phyloP scores from a whole-genome alignment of 2,329 filamentous ascomycete genomes.

The Cladosporium velox region DNA sequence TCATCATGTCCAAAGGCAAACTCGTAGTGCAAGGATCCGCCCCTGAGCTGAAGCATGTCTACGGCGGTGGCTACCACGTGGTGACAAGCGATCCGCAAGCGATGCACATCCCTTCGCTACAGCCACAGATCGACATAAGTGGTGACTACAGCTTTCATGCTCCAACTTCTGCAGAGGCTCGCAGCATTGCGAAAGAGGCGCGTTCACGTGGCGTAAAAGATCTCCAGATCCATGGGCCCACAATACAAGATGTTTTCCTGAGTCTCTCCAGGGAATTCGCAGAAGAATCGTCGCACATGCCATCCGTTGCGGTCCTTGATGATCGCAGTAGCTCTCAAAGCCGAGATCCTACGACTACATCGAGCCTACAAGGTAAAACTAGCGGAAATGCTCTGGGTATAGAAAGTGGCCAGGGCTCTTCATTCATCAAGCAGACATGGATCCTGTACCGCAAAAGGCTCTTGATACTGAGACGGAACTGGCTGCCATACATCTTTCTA shows the following conservation, averaged over 20 bases:
- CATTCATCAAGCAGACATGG: slow-evolving; percentile 64
- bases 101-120: background rate
- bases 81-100: slow-evolving; percentile 11
- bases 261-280: slow-evolving; percentile 76
- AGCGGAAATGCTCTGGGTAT: slow-evolving; percentile 7
- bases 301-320: background rate
- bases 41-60: slow-evolving; percentile 74
- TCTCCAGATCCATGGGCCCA: slow-evolving; percentile 81
- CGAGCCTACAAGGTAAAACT: slow-evolving; percentile 29
- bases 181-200: background rate
- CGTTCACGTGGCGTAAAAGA: slow-evolving; percentile 60
- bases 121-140: slow-evolving; percentile 31
- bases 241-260: slow-evolving; percentile 87
- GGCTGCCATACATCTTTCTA: slow-evolving; percentile 70
- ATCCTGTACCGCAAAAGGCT: slow-evolving; percentile 75
- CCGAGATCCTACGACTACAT: slow-evolving; percentile 24
- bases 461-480: slow-evolving; percentile 75
- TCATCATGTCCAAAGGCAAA: slow-evolving; percentile 78
- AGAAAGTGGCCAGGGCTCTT: slow-evolving; percentile 66
- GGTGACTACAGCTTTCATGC: slow-evolving; percentile 53
- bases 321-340: slow-evolving; percentile 22
- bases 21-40: slow-evolving; percentile 79
- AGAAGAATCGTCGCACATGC: slow-evolving; percentile 43
- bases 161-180: slow-evolving; percentile 11
- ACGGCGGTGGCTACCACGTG: slow-evolving; percentile 80